phyloP scores from a whole-genome alignment of 176 grass and related monocot genomes.

The Musa schizocarpa region DNA sequence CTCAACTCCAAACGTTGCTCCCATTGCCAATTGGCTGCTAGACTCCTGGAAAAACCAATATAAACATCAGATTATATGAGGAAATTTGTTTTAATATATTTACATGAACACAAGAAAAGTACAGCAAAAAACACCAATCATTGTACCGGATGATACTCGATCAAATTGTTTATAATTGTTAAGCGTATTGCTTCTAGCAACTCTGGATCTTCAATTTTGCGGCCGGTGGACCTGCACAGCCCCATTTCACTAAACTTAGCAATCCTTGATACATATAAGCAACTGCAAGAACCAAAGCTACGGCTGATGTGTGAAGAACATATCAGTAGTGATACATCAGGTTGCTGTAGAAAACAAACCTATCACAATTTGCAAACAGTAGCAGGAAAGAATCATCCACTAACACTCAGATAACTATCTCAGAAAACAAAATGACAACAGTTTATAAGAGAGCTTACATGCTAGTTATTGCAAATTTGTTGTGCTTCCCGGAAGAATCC shows the following conservation, averaged over 20 bases:
- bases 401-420: neutral
- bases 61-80: neutral
- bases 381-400: neutral
- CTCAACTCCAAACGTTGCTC: constrained; percentile 77
- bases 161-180: constrained; percentile 94
- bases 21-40: constrained; percentile 91
- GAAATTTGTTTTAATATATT: neutral
- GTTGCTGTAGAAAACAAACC: neutral
- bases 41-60: constrained; percentile 46
- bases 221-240: constrained; percentile 74
- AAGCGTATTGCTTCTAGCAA: constrained; percentile 90
- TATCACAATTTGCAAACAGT: neutral
- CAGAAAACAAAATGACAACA: constrained; percentile 2
- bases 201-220: constrained; percentile 90
- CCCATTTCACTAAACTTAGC: neutral
- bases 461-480: constrained; percentile 75
- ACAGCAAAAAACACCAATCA: neutral
- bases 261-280: neutral
- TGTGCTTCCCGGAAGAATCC: constrained; percentile 91
- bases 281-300: neutral
- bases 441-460: constrained; percentile 39
- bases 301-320: neutral
- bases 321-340: too few species aligned
- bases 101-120: neutral
- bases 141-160: constrained; percentile 81